Conservation (phyloP, 2,329 filamentous ascomycete genomes). For the Neonectria faginata region DNA sequence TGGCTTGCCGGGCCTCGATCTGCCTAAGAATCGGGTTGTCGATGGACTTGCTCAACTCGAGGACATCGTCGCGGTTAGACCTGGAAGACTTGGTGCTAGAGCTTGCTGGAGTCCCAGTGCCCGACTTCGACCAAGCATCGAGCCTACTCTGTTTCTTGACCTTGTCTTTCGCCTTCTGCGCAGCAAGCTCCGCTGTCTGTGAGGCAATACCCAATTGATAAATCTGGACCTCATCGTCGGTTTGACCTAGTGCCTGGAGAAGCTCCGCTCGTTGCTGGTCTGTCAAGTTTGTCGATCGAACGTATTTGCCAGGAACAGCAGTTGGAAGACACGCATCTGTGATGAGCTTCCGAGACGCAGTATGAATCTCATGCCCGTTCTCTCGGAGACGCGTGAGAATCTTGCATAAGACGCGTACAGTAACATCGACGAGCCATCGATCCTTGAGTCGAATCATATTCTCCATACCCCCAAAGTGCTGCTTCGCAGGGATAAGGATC, state of each 20-base stretch:
- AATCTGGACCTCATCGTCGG: slow-evolving; percentile 66
- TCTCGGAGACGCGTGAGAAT: slow-evolving; percentile 85
- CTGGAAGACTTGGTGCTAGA: slow-evolving; percentile 46
- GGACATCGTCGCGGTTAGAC: slow-evolving; percentile 60
- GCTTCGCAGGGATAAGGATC: slow-evolving; percentile 55
- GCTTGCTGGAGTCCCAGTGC: slow-evolving; percentile 42
- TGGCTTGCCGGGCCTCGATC: slow-evolving; percentile 55
- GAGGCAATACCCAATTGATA: slow-evolving; percentile 54
- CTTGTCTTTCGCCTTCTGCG: slow-evolving; percentile 48
- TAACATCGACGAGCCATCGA: slow-evolving; percentile 82
- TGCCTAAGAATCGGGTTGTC: slow-evolving; percentile 62
- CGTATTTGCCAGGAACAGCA: slow-evolving; percentile 63
- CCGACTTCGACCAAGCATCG: slow-evolving; percentile 72
- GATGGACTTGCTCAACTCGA: slow-evolving; percentile 59
- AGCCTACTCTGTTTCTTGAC: slow-evolving; percentile 69
- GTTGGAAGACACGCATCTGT: slow-evolving; percentile 73
- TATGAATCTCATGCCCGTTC: slow-evolving; percentile 77
- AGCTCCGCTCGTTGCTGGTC: slow-evolving; percentile 88
- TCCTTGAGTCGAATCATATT: slow-evolving; percentile 94
- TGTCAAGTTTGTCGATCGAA: slow-evolving; percentile 82
- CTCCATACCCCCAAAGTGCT: slow-evolving; percentile 74
- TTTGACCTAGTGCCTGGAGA: slow-evolving; percentile 70
- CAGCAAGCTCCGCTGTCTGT: slow-evolving; percentile 36
- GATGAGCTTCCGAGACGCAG: slow-evolving; percentile 70
- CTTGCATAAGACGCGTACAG: slow-evolving; percentile 85